These are phyloP conservation scores for Tolypocladium cylindrosporum DNA, from an alignment of 2,329 filamentous ascomycete genomes.

Conservation along the genomic window DNA sequence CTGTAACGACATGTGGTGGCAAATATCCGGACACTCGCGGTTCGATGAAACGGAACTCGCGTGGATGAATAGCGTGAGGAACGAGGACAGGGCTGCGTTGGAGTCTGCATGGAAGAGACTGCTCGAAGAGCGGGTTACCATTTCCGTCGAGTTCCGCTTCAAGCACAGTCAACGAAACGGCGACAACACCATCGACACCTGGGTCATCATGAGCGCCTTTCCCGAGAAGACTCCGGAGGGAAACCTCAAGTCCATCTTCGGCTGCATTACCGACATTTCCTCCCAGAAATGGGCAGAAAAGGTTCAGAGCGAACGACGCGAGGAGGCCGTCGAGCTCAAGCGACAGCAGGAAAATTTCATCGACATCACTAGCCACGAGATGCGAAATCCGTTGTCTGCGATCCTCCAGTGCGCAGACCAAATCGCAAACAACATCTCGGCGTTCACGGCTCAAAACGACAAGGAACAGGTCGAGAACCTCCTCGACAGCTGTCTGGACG, in stretches of 20 bases:
- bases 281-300: slow-evolving; percentile 78
- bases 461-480: slow-evolving; percentile 36
- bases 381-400: slow-evolving; percentile 67
- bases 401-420: slow-evolving; percentile 71
- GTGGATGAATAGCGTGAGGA: slow-evolving; percentile 64
- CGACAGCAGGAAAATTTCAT: slow-evolving; percentile 63
- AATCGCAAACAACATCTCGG: slow-evolving; percentile 43
- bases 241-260: slow-evolving; percentile 63
- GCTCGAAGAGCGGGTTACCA: slow-evolving; percentile 48
- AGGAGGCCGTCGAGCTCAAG: slow-evolving; percentile 75
- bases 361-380: slow-evolving; percentile 65
- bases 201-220: slow-evolving; percentile 69
- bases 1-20: slow-evolving; percentile 71
- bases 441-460: slow-evolving; percentile 26
- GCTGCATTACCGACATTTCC: slow-evolving; percentile 76
- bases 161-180: slow-evolving; percentile 55
- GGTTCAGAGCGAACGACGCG: slow-evolving; percentile 64
- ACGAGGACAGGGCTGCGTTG: slow-evolving; percentile 53
- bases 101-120: slow-evolving; percentile 53
- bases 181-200: slow-evolving; percentile 55
- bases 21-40: slow-evolving; percentile 58
- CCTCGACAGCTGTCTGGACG: slow-evolving; percentile 53
- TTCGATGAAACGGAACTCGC: slow-evolving; percentile 46
- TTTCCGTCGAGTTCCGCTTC: slow-evolving; percentile 68
- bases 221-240: slow-evolving; percentile 58